Evolutionary conservation across 129 eudicot genomes (phyloP).

Genomic region (Lonicera japonica): DNA sequence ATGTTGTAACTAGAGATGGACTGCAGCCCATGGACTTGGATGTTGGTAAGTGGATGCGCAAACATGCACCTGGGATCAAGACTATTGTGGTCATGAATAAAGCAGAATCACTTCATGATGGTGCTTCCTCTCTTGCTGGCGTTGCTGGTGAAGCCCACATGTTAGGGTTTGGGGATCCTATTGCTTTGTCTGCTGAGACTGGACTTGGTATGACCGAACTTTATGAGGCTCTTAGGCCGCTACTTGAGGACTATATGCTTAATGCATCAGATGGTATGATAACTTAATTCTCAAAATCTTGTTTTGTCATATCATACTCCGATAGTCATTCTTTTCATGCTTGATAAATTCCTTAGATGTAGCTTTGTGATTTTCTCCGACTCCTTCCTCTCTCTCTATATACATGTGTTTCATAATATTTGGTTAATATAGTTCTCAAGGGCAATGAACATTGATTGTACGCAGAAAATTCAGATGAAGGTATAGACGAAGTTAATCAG

Average conservation of each 20-base stretch:
- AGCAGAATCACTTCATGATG: constrained; percentile 77
- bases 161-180: constrained; percentile 93
- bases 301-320: not conserved
- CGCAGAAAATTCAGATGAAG: not conserved
- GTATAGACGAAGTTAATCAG: constrained; percentile 35
- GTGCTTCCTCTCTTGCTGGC: constrained; percentile 61
- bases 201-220: constrained; percentile 87
- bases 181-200: constrained; percentile 92
- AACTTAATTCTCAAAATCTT: not conserved
- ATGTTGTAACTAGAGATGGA: constrained; percentile 62
- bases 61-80: constrained; percentile 71
- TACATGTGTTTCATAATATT: too few relatives aligned
- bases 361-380: not conserved
- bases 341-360: not conserved
- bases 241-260: constrained; percentile 69
- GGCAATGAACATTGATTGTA: not conserved
- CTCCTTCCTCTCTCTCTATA: not conserved
- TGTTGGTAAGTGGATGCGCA: constrained; percentile 95
- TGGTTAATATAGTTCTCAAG: not conserved
- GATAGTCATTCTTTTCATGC: not conserved
- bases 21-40: constrained; percentile 93
- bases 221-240: constrained; percentile 62
- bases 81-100: constrained; percentile 79
- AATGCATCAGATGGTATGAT: constrained; percentile 39
- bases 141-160: constrained; percentile 80